Conservation (phyloP, 257 asterid genomes). For the Fraxinus americana region DNA sequence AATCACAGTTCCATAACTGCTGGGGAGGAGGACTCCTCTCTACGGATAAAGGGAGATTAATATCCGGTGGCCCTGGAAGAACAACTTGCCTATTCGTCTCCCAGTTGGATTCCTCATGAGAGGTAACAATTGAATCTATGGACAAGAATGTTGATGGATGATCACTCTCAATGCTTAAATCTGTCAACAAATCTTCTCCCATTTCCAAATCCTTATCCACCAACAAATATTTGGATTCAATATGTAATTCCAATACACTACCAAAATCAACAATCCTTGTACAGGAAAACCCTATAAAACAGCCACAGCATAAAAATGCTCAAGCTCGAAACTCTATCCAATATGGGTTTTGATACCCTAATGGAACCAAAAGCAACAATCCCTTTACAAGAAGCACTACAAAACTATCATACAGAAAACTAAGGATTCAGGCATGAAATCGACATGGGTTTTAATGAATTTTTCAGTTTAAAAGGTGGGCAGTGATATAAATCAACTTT, state of each 20-base stretch:
- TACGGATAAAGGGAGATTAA: too few species aligned
- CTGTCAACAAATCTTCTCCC: constrained; percentile 57
- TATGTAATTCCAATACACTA: constrained; percentile 15
- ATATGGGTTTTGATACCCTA: constrained; percentile 7
- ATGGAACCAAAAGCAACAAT: constrained; percentile 16
- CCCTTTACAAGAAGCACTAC: constrained; percentile 19
- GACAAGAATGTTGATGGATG: constrained; percentile 58
- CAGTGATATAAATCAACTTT: constrained; percentile 18
- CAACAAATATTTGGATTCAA: constrained; percentile 7
- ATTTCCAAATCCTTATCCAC: constrained; percentile 27
- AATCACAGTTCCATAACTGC: too few species aligned
- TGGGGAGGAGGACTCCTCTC: too few species aligned
- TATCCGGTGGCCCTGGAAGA: too few species aligned
- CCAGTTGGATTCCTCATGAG: constrained; percentile 45
- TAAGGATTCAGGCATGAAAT: constrained; percentile 19
- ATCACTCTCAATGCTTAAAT: constrained; percentile 47
- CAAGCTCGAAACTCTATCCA: constrained; percentile 20
- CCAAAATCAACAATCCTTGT: constrained; percentile 7
- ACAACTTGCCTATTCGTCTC: constrained; percentile 43
- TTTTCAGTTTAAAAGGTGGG: constrained; percentile 10
- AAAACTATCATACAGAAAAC: constrained; percentile 15
- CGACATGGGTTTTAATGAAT: constrained; percentile 3
- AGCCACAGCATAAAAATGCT: constrained; percentile 6
- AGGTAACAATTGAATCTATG: constrained; percentile 48
- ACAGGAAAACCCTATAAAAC: constrained; percentile 25